phyloP scores from a whole-genome alignment of 2,329 filamentous ascomycete species.

The Diaporthe ilicicola region DNA sequence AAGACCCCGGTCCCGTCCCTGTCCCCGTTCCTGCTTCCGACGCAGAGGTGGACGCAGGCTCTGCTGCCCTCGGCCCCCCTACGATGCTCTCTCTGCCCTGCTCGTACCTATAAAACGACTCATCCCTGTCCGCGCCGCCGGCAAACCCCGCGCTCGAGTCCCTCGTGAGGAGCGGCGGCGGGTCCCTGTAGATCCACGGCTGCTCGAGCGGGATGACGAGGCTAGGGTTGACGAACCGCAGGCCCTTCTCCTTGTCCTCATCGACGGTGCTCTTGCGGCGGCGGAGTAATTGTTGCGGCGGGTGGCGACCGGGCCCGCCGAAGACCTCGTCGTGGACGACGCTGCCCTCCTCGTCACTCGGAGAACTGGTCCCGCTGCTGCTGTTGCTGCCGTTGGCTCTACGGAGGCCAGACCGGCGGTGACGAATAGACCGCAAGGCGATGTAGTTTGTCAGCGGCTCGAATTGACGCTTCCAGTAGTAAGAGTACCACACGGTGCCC shows the following conservation, averaged over 20 bases:
- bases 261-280: conserved; percentile 73
- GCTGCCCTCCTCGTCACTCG: not conserved
- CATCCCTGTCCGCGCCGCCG: conserved; percentile 12
- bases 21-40: not conserved
- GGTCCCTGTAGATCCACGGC: conserved; percentile 73
- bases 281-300: conserved; percentile 50
- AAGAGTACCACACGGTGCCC: conserved; percentile 88
- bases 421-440: conserved; percentile 83
- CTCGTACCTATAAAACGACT: conserved; percentile 25
- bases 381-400: conserved; percentile 56
- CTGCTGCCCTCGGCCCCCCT: not conserved
- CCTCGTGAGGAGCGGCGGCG: conserved; percentile 49
- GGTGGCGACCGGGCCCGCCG: conserved; percentile 42
- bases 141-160: conserved; percentile 30
- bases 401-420: conserved; percentile 51
- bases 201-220: conserved; percentile 73
- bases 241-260: conserved; percentile 74
- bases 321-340: conserved; percentile 48
- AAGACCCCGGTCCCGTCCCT: not conserved
- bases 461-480: conserved; percentile 82
- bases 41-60: not conserved
- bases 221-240: conserved; percentile 80
- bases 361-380: conserved; percentile 39
- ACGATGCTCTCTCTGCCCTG: conserved; percentile 28
- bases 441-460: conserved; percentile 93